Percentiles rank a stretch among this genome's conserved stretches.
phyloP scores from a whole-genome alignment of 2,329 filamentous ascomycete genomes.

The Verticillium dahliae region DNA sequence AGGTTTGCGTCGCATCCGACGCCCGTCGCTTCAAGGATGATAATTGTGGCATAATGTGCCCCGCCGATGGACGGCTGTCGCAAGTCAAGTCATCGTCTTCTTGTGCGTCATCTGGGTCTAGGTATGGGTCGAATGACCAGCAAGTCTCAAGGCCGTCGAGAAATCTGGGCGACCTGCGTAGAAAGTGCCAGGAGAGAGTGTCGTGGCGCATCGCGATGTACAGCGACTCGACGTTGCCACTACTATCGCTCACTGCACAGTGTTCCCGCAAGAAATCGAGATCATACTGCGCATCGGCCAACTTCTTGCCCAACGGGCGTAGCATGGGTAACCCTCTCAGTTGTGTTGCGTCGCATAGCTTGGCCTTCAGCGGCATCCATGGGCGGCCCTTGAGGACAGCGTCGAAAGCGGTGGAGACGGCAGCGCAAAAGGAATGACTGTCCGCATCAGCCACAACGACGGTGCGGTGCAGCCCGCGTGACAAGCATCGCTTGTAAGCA shows the following conservation, averaged over 20 bases:
- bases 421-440: slow-evolving; percentile 39
- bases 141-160: slow-evolving; percentile 46
- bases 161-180: slow-evolving; percentile 40
- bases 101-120: slow-evolving; percentile 35
- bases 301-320: slow-evolving; percentile 38
- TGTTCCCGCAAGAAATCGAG: slow-evolving; percentile 43
- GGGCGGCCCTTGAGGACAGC: slow-evolving; percentile 39
- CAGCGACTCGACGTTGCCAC: slow-evolving; percentile 50
- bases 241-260: slow-evolving; percentile 48
- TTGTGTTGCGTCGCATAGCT: slow-evolving; percentile 48
- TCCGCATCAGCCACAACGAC: slow-evolving; percentile 44
- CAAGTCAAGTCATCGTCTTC: slow-evolving; percentile 29
- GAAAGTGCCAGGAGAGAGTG: slow-evolving; percentile 49
- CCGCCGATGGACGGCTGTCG: slow-evolving; percentile 30
- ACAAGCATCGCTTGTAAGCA: slow-evolving; percentile 55
- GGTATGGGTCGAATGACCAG: slow-evolving; percentile 44
- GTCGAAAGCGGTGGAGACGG: slow-evolving; percentile 43
- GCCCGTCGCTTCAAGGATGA: slow-evolving; percentile 41
- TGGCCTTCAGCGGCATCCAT: slow-evolving; percentile 54
- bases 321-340: slow-evolving; percentile 54
- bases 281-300: slow-evolving; percentile 38
- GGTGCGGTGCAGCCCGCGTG: slow-evolving; percentile 52
- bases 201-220: slow-evolving; percentile 52
- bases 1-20: slow-evolving; percentile 44
- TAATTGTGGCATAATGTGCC: slow-evolving; percentile 34